Evolutionary conservation across 495 filamentous ascomycete genomes (phyloP).

Genomic region (Annulohypoxylon stygium): DNA sequence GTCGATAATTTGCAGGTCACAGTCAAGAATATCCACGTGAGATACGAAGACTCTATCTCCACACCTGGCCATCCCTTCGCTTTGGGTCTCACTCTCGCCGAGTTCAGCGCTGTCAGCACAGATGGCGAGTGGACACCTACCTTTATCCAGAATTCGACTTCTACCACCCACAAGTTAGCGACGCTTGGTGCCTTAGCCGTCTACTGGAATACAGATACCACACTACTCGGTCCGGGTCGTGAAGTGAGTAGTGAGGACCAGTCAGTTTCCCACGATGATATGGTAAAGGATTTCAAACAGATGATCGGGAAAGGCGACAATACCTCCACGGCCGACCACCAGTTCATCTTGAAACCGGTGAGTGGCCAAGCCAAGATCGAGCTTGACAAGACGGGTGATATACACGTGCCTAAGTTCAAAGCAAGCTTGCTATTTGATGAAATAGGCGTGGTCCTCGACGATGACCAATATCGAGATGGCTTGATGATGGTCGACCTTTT

Average conservation of each 20-base stretch:
- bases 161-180: constrained; percentile 90
- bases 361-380: constrained; percentile 92
- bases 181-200: constrained; percentile 87
- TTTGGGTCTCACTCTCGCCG: constrained; percentile 88
- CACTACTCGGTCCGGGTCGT: constrained; percentile 81
- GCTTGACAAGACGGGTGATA: constrained; percentile 88
- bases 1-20: constrained; percentile 97
- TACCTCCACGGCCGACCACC: constrained; percentile 69
- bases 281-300: constrained; percentile 78
- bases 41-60: constrained; percentile 97
- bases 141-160: constrained; percentile 87
- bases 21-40: constrained; percentile 96
- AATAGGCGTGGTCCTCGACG: constrained; percentile 93
- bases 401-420: constrained; percentile 87
- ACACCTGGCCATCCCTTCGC: constrained; percentile 96
- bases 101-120: constrained; percentile 96
- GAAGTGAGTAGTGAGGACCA: constrained; percentile 69
- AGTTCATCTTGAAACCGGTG: constrained; percentile 95
- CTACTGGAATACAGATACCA: constrained; percentile 97
- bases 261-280: constrained; percentile 70
- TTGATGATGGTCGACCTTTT: constrained; percentile 98
- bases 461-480: constrained; percentile 95
- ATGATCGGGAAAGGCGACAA: constrained; percentile 79
- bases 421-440: constrained; percentile 93
- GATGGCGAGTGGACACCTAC: constrained; percentile 93